Base-by-base conservation (phyloP, 352 stramenopile genomes). In the Phytophthora sp. region DNA sequence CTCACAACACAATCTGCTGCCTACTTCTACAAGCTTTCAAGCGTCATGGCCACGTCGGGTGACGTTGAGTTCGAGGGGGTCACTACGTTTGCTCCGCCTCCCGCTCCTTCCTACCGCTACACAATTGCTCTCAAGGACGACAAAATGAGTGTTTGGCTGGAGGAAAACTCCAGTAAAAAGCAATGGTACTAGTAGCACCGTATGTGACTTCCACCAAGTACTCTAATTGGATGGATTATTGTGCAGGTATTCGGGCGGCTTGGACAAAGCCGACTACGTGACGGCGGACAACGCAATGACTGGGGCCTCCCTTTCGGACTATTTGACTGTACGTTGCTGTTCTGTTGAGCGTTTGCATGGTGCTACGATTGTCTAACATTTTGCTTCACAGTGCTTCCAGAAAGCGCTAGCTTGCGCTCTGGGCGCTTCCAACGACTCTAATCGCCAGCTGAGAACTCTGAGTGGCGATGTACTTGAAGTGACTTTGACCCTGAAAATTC, bases 71-170 rank as follows among this genome's bases (percentile, higher is more conserved):
- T 61, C 3, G 46, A 65, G 4, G 62, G 62, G 6, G 20, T 51
- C 0, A 66, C 54, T 13, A n/a, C 42, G n/a, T 70, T 61, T n/a
- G 12, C 20, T 2, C 2, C 18, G 15, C 26, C 21, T 1, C 46
- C 54, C 0, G 0, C 28, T 13, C 35, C 34, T 9, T 30, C n/a
- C 2, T 60, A 49, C 12, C 54, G 49, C 42, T 74, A 70, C 31
- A 5, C 26, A 0, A 26, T 74, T 28, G 6, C 38, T 10, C 21
- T 66, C 6, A 66, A 62, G 21, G 44, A 43, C 12, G 24, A 24
- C 13, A 56, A 69, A 32, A 24, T 69, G 27, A 66, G 35, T n/a
- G 55, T 74, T 15, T 65, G 35, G 39, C 43, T 74, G 23, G 66
- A 74, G 15, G 48, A 67, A 13, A 23, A 31, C 27, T 24, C 7